A percentile compares a stretch with the other conserved stretches of the same genome.
Evolutionary conservation across 345 rosid species (phyloP).

Genomic region (Clarkia xantiana): DNA sequence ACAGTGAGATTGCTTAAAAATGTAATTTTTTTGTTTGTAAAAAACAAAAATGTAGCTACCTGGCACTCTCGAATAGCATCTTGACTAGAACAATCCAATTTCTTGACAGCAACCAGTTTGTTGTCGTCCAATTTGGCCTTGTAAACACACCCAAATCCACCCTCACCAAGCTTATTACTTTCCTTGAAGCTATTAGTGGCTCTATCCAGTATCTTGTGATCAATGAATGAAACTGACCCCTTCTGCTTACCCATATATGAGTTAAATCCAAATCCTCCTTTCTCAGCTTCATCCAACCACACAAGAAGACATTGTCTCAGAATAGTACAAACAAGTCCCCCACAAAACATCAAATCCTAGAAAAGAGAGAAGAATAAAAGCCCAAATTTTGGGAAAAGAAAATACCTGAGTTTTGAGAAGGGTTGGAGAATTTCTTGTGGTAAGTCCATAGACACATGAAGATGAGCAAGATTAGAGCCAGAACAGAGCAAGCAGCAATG

Average conservation of each 20-base stretch:
- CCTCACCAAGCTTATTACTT: slow-evolving; percentile 59
- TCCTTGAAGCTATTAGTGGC: slow-evolving; percentile 49
- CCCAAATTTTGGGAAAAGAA: background rate
- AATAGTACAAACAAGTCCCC: too few species aligned
- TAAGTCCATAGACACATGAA: slow-evolving; percentile 37
- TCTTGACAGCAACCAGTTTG: slow-evolving; percentile 59
- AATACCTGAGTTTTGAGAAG: slow-evolving; percentile 37
- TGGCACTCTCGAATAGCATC: slow-evolving; percentile 60
- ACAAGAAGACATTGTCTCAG: slow-evolving; percentile 9
- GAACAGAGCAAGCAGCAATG: slow-evolving; percentile 35
- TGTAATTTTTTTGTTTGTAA: too few species aligned
- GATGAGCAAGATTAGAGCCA: slow-evolving; percentile 26
- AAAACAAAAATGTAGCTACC: slow-evolving; percentile 27
- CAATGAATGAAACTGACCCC: slow-evolving; percentile 39
- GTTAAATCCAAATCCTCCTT: slow-evolving; percentile 30
- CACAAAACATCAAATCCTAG: background rate
- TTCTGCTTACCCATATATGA: slow-evolving; percentile 40
- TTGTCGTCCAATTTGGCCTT: slow-evolving; percentile 45
- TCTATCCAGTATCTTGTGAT: slow-evolving; percentile 47
- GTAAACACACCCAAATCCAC: slow-evolving; percentile 86
- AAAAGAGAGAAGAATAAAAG: background rate
- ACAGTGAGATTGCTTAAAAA: background rate
- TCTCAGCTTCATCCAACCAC: slow-evolving; percentile 30
- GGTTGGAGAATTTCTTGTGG: slow-evolving; percentile 18
- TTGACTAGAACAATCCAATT: slow-evolving; percentile 47